Evolutionary conservation across 306 rosid genomes (phyloP).

Genomic region (Fagus sylvatica): DNA sequence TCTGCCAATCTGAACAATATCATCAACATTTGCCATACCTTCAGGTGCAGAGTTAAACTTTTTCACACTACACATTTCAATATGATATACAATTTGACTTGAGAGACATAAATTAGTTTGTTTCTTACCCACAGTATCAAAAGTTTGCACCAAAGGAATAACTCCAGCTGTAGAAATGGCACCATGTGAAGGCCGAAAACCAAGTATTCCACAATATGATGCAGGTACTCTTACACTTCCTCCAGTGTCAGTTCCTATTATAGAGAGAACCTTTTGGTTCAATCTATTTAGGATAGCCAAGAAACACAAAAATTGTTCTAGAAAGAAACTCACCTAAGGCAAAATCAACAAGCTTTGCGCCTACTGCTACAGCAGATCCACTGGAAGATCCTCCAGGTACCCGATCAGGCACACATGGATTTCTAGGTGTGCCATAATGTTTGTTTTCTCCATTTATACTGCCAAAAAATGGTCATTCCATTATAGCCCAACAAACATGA

Average conservation of each 20-base stretch:
- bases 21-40: neutral
- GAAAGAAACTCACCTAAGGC: conserved; percentile 55
- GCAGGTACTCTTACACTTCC: conserved; percentile 96
- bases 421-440: conserved; percentile 58
- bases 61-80: neutral
- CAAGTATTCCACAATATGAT: conserved; percentile 87
- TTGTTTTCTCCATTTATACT: conserved; percentile 54
- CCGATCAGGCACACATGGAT: conserved; percentile 48
- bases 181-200: conserved; percentile 88
- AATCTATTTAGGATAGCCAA: conserved; percentile 10
- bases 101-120: conserved; percentile 3
- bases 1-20: neutral
- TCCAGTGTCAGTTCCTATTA: conserved; percentile 89
- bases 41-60: neutral
- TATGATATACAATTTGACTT: conserved; percentile 7
- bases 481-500: conserved; percentile 8
- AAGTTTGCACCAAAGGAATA: conserved; percentile 85
- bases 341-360: conserved; percentile 81
- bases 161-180: conserved; percentile 66
- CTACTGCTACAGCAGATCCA: conserved; percentile 76
- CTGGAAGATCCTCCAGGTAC: conserved; percentile 68
- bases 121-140: conserved; percentile 86
- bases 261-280: conserved; percentile 3
- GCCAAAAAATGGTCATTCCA: conserved; percentile 14
- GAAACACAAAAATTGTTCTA: conserved; percentile 16